These are phyloP conservation scores for Pythium biforme DNA, from an alignment of 352 stramenopile species.

Conservation along the genomic window DNA sequence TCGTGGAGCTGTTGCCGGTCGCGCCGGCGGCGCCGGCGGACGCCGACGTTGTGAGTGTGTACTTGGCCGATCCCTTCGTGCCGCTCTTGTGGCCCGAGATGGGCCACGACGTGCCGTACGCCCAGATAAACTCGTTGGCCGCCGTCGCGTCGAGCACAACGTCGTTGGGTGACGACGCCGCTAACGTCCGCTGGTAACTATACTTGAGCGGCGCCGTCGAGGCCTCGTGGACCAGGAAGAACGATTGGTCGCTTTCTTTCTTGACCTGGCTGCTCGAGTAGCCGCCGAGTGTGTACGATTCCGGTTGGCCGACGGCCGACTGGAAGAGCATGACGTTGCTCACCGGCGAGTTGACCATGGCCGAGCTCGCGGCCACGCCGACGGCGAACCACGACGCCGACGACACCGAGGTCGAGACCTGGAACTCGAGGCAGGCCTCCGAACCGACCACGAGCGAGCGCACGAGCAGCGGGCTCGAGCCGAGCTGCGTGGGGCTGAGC, in stretches of 20 bases:
- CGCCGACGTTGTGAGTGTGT: constrained; percentile 38
- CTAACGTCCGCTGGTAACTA: constrained; percentile 67
- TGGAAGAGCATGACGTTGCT: constrained; percentile 79
- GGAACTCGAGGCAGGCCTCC: constrained; percentile 68
- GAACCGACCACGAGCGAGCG: constrained; percentile 54
- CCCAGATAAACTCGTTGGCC: constrained; percentile 61
- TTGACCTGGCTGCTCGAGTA: constrained; percentile 49
- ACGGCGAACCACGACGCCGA: constrained; percentile 64
- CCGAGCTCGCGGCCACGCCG: constrained; percentile 35
- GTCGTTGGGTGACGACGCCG: constrained; percentile 42
- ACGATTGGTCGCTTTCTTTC: constrained; percentile 39
- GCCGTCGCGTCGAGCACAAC: constrained; percentile 42
- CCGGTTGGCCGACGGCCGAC: constrained; percentile 33
- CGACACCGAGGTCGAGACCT: constrained; percentile 38
- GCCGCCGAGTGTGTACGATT: constrained; percentile 48
- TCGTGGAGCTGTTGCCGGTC: constrained; percentile 12
- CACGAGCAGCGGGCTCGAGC: constrained; percentile 58
- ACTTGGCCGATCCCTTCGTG: constrained; percentile 52
- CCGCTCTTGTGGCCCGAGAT: constrained; percentile 49
- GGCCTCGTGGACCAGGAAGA: constrained; percentile 39
- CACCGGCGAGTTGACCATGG: constrained; percentile 69
- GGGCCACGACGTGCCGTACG: constrained; percentile 65
- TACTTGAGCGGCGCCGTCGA: constrained; percentile 54
- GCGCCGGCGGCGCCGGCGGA: no score
- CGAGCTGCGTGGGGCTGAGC: constrained; percentile 42